Percentiles rank a stretch among this genome's conserved stretches.
These are phyloP conservation scores for Acer negundo DNA, from an alignment of 345 rosid species.

Conservation along the genomic window DNA sequence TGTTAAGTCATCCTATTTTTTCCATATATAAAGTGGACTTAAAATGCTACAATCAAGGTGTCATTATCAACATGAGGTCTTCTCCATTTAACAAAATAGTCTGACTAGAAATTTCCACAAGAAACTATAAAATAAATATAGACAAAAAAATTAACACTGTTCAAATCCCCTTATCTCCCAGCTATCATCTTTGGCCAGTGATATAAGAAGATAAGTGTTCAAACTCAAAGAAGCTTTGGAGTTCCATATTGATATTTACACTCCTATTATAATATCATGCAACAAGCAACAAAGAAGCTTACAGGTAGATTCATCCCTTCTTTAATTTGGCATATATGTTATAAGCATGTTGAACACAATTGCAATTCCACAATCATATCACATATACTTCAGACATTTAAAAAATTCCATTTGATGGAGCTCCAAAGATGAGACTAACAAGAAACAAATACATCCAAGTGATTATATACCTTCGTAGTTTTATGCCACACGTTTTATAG, in stretches of 20 bases:
- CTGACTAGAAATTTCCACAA: not conserved
- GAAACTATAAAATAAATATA: not conserved
- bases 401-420: not conserved
- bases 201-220: not conserved
- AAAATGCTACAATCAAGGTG: not conserved
- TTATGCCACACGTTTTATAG: not conserved
- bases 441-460: not conserved
- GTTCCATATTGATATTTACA: not conserved
- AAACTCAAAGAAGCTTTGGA: not conserved
- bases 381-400: not conserved
- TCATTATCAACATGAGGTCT: not conserved
- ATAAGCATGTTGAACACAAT: not conserved
- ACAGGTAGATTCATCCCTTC: not conserved
- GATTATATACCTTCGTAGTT: not conserved
- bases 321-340: not conserved
- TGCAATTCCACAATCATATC: not conserved
- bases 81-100: not conserved
- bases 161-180: not conserved
- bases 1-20: not conserved
- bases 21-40: not conserved
- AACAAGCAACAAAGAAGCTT: not conserved
- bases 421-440: not conserved
- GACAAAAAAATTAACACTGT: no score
- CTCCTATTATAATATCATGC: not conserved
- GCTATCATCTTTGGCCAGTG: not conserved